Conservation (phyloP, 805 yeast species). For the Barnettozyma vustinii region DNA sequence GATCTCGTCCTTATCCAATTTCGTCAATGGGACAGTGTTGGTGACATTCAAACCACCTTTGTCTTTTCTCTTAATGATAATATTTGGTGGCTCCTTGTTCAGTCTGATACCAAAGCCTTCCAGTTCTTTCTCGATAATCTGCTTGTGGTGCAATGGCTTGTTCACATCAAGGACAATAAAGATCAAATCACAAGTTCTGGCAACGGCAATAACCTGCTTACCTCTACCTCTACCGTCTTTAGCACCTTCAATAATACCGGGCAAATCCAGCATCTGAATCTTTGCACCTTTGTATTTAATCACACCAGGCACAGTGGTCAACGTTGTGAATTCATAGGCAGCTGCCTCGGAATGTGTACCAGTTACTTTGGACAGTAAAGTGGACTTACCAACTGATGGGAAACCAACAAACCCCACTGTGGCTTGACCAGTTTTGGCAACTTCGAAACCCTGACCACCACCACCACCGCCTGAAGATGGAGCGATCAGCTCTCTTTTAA, state of each 20-base stretch:
- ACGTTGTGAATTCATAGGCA: constrained; percentile 94
- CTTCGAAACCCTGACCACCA: constrained; percentile 93
- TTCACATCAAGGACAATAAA: constrained; percentile 94
- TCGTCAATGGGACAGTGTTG: constrained; percentile 87
- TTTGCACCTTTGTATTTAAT: constrained; percentile 96
- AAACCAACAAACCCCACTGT: constrained; percentile 97
- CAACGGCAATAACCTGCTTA: constrained; percentile 96
- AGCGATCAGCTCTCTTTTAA: constrained; percentile 84
- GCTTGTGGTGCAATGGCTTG: constrained; percentile 92
- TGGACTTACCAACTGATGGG: constrained; percentile 87
- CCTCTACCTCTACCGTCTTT: constrained; percentile 91
- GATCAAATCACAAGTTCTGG: constrained; percentile 91
- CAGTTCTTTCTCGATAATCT: constrained; percentile 87
- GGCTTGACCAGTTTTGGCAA: constrained; percentile 97
- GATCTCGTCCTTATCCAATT: constrained; percentile 87
- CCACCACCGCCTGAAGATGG: constrained; percentile 82
- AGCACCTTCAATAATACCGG: constrained; percentile 89
- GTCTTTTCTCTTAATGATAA: constrained; percentile 85
- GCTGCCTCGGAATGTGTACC: constrained; percentile 98
- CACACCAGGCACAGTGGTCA: constrained; percentile 96
- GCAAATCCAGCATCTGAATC: constrained; percentile 90
- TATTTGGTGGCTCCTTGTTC: constrained; percentile 90
- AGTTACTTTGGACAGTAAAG: constrained; percentile 80
- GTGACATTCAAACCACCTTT: constrained; percentile 95
- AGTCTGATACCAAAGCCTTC: constrained; percentile 97